Conservation (phyloP, 2,329 filamentous ascomycete genomes). For the Penicillium griseofulvum region DNA sequence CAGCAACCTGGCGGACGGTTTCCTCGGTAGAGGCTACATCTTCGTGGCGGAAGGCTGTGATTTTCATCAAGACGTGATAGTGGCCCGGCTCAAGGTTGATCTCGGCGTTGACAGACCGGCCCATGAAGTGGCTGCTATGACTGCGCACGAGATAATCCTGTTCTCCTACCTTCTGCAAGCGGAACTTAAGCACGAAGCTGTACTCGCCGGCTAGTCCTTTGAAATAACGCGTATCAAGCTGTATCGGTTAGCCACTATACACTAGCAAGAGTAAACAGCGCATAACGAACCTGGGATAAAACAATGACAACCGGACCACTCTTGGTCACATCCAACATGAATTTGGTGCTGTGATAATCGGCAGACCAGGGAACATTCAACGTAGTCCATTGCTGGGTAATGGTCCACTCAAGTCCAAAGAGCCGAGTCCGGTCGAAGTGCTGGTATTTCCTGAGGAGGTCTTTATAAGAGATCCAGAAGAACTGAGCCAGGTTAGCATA, state of each 20-base stretch:
- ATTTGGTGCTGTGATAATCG: constrained; percentile 61
- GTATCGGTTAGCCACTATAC: constrained; percentile 12
- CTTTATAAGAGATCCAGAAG: constrained; percentile 61
- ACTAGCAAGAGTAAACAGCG: too few species aligned
- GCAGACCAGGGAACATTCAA: constrained; percentile 60
- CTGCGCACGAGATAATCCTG: constrained; percentile 60
- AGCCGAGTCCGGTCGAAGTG: constrained; percentile 61
- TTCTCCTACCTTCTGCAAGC: constrained; percentile 59
- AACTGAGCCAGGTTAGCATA: constrained; percentile 31
- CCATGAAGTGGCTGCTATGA: constrained; percentile 60
- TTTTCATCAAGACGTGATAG: constrained; percentile 73
- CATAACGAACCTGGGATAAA: constrained; percentile 49
- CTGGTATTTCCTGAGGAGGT: constrained; percentile 58
- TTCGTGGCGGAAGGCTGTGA: constrained; percentile 62
- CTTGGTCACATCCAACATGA: constrained; percentile 54
- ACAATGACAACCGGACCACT: constrained; percentile 57
- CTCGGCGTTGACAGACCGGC: constrained; percentile 73
- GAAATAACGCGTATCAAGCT: constrained; percentile 61
- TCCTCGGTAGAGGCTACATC: constrained; percentile 60
- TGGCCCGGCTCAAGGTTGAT: constrained; percentile 70
- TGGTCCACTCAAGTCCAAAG: constrained; percentile 59
- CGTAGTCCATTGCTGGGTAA: constrained; percentile 61
- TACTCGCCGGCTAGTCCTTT: constrained; percentile 58
- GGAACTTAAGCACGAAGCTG: constrained; percentile 57
- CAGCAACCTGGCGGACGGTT: constrained; percentile 64